Conservation (phyloP, 108 stramenopile species). For the Discostella pseudostelligera region DNA sequence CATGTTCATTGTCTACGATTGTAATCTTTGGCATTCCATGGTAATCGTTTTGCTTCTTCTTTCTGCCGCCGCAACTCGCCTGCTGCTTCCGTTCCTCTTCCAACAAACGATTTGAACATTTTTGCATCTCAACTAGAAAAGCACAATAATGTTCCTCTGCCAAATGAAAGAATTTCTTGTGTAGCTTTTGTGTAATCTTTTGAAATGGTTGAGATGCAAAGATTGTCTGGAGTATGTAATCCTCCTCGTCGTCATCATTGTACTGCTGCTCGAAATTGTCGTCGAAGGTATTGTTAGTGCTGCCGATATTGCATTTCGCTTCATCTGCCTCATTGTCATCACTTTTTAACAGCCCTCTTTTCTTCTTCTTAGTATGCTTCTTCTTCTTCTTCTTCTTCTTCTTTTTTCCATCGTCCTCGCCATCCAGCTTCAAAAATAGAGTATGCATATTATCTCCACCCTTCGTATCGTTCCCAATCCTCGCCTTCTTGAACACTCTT, state of each 20-base stretch:
- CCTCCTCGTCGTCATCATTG: conserved; percentile 14
- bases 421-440: conserved; percentile 17
- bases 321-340: conserved; percentile 19
- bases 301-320: not conserved
- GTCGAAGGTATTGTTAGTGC: too few relatives aligned
- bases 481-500: conserved; percentile 22
- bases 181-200: conserved; percentile 24
- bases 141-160: conserved; percentile 30
- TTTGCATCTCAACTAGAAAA: conserved; percentile 36
- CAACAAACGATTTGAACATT: conserved; percentile 28
- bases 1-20: conserved; percentile 19
- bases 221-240: conserved; percentile 25
- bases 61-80: not conserved
- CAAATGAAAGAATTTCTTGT: conserved; percentile 26
- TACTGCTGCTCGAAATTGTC: not conserved
- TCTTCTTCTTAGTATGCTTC: not conserved
- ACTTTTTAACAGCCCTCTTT: too few relatives aligned
- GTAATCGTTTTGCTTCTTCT: conserved; percentile 15
- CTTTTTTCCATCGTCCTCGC: not conserved
- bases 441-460: not conserved
- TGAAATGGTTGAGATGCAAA: conserved; percentile 40
- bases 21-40: conserved; percentile 45
- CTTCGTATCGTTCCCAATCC: conserved; percentile 1
- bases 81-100: conserved; percentile 13
- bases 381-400: conserved; percentile 12